phyloP scores from a whole-genome alignment of 345 rosid genomes.

The Boechera stricta region DNA sequence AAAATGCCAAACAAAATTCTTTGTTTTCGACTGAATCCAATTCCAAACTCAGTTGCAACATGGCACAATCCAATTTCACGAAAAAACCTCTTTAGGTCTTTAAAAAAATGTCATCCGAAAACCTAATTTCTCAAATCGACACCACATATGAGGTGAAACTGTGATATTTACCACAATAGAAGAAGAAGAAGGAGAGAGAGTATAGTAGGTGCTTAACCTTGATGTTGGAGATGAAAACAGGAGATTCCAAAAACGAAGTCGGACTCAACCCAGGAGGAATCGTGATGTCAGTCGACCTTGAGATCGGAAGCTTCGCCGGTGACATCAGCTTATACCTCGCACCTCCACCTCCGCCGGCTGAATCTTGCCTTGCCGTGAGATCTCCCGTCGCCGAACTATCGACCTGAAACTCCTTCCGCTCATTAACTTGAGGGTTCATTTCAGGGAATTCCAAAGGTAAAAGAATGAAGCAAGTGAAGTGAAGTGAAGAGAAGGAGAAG shows the following conservation, averaged over 20 bases:
- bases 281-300: conserved; percentile 73
- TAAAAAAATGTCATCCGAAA: conserved; percentile 4
- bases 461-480: neutral
- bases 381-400: conserved; percentile 42
- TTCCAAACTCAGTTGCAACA: neutral
- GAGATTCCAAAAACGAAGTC: conserved; percentile 92
- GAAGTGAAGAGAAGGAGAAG: neutral
- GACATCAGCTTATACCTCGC: conserved; percentile 97
- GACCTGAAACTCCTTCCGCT: conserved; percentile 35
- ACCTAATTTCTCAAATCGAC: conserved; percentile 37
- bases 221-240: conserved; percentile 85
- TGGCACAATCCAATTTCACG: conserved; percentile 38
- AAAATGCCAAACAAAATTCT: conserved; percentile 9
- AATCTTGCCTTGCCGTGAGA: conserved; percentile 38
- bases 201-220: conserved; percentile 57
- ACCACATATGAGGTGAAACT: conserved; percentile 17
- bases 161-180: neutral
- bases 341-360: conserved; percentile 47
- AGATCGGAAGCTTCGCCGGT: conserved; percentile 99
- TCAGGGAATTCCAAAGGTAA: neutral
- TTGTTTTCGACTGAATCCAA: conserved; percentile 18
- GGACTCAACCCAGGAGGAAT: conserved; percentile 93
- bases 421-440: conserved; percentile 49
- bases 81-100: conserved; percentile 10
- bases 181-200: neutral